phyloP scores from a whole-genome alignment of 495 filamentous ascomycete species.

The Usnea hakonensis region DNA sequence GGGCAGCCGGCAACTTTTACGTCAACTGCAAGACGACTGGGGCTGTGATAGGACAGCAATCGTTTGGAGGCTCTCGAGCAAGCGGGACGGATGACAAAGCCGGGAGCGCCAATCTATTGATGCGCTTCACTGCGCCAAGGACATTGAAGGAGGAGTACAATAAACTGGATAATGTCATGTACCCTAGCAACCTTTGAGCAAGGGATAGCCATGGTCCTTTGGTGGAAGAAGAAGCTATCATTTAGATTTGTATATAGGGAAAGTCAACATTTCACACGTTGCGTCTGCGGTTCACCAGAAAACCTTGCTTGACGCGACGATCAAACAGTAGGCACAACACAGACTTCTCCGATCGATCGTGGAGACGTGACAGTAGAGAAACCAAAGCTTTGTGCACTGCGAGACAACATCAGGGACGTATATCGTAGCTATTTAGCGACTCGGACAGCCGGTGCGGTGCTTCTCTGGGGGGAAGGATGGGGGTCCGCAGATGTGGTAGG shows the following conservation, averaged over 20 bases:
- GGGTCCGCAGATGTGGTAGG: no score
- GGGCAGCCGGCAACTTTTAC: conserved; percentile 81
- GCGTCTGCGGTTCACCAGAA: neutral
- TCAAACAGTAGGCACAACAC: no score
- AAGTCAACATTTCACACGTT: no score
- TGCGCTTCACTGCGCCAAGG: conserved; percentile 71
- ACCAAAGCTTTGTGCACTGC: no score
- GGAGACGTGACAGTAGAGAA: no score
- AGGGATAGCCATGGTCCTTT: neutral
- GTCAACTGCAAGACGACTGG: conserved; percentile 91
- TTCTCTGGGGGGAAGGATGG: no score
- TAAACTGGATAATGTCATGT: conserved; percentile 49
- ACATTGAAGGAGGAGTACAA: conserved; percentile 88
- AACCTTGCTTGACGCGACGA: no score
- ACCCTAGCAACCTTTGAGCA: conserved; percentile 55
- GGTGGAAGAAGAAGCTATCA: neutral
- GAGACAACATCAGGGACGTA: no score
- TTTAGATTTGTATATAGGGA: neutral
- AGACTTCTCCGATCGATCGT: no score
- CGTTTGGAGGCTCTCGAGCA: conserved; percentile 78
- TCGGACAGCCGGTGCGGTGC: no score
- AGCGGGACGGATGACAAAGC: conserved; percentile 93
- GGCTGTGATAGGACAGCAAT: conserved; percentile 86
- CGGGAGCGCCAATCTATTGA: conserved; percentile 65
- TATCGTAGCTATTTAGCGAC: no score